Base-by-base conservation (phyloP, 495 filamentous ascomycete genomes). In the Hypoxylon intermedium region DNA sequence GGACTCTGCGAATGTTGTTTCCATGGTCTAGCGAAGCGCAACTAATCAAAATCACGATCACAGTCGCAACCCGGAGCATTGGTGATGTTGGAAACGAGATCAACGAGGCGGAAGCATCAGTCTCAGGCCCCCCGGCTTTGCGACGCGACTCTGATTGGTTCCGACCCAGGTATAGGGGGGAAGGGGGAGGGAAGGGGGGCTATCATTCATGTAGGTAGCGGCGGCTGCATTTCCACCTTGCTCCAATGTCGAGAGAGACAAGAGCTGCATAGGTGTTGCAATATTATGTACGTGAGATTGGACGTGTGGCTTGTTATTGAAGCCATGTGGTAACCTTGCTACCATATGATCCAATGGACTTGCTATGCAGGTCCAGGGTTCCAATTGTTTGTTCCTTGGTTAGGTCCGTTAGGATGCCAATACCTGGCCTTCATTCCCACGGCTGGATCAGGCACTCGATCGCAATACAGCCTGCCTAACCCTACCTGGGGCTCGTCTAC, bases 31-130 rank as follows among this genome's bases (percentile, higher is more conserved):
- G 16, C 21, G 9, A 41, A n/a, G 7, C 15, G 31, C 18, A 45
- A 50, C 61, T 65, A 65, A 65, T 65, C 50, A 65, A 54, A 50
- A 58, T 36, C 19, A 55, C 13, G 50, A 51, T 65, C 61, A 65
- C 61, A 60, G 44, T 65, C 45, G 19, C 36, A 59, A 51, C 18
- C 61, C 50, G 31, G 21, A 34, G 50, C 40, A 45, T 31, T 59
- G 45, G 34, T 9, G 61, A 55, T 55, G 55, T 65, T 59, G 51
- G 61, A 47, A 59, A 46, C 19, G 34, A 56, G 54, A 59, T 55
- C 55, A 53, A 51, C 45, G 15, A 55, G 45, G 45, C 55, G 55
- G 55, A 59, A 55, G 45, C 55, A 36, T 23, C 26, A 28, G 49
- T 42, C 23, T 46, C 20, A 37, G 16, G 44, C 12, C 42, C 54